Evolutionary conservation across 371 early-diverging fungal species (phyloP), one percentile per base, ranked within the genome.

Genomic region (Mortierella sp.): DNA sequence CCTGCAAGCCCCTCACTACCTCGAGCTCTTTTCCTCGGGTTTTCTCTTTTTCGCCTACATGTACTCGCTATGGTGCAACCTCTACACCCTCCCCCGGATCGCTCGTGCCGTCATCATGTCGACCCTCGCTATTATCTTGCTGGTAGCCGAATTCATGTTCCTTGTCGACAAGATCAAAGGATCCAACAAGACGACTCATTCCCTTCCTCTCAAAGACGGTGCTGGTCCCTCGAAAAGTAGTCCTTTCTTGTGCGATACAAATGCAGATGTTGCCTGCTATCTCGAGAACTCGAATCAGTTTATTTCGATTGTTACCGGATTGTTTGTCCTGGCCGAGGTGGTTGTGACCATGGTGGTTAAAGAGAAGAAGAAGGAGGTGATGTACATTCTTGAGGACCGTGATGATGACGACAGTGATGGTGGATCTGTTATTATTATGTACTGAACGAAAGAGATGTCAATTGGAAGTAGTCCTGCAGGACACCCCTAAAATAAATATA

Each of bases 321-420:
- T 65, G 10, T 65, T 24, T 38, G 65, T 9, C 8, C 9, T 65
- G 34, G 38, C 19, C 21, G 65, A 65, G 65, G 65, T 38, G 5
- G 65, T 65, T 3, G 38, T 65, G 34, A 65, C 65, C 21, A 1
- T 65, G 16, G 65, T 65, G 8, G 38, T 65, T 7, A 65, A 65
- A 21, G 65, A 60, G 60, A 16, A 60, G 60, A 60, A 31, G 31
- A 31, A 60, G 31, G 60, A 60, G 31, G 16, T 5, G 38, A 38
- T 21, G 38, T 38, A 65, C 3, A 2, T 38, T 14, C 21, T 14
- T 65, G 65, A 38, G 65, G 38, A 38, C 26, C 34, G 31, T 6
- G 65, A 65, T 38, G 65, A 65, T 65, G 65, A 60, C 31, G 60
- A 60, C 28, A 60, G 60, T 26, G 60, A 60, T 7, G 60, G 60